These are phyloP conservation scores for Camellia sinensis DNA, from an alignment of 148 eudicot genomes.

Conservation along the genomic window DNA sequence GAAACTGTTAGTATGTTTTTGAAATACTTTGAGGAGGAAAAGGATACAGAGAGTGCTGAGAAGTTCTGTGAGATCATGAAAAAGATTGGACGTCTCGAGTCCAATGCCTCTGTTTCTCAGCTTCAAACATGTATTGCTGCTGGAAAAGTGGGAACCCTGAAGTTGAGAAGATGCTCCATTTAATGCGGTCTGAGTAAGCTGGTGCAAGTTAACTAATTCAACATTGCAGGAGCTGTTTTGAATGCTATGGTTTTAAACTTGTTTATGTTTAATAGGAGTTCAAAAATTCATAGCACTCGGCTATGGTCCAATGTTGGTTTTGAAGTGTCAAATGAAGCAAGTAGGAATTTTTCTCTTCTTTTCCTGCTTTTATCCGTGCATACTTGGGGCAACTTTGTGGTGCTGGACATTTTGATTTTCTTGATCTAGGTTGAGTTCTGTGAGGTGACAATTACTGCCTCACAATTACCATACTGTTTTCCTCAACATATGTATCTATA, in stretches of 20 bases:
- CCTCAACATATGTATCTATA: no score
- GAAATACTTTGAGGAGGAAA: conserved; percentile 30
- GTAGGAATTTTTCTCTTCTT: not conserved
- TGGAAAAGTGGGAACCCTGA: conserved; percentile 2
- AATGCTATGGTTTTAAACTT: not conserved
- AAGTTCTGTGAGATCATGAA: conserved; percentile 44
- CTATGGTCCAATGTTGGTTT: not conserved
- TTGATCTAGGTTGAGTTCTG: no score
- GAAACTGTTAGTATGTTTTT: conserved; percentile 33
- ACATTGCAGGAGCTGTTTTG: not conserved
- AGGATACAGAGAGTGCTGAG: conserved; percentile 26
- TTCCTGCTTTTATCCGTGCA: not conserved
- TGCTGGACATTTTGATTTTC: not conserved
- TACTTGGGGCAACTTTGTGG: not conserved
- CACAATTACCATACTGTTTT: no score
- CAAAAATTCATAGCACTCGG: not conserved
- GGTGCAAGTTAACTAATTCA: not conserved
- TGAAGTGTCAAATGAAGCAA: not conserved
- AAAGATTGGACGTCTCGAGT: conserved; percentile 36
- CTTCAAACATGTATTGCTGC: conserved; percentile 9
- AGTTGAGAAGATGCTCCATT: conserved; percentile 12
- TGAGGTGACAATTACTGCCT: no score
- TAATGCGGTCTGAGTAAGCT: not conserved
- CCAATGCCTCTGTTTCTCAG: conserved; percentile 12
- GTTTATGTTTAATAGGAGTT: not conserved